Evolutionary conservation across 1,284 basidiomycete genomes (phyloP).

Genomic region (Earliella scabrosa): DNA sequence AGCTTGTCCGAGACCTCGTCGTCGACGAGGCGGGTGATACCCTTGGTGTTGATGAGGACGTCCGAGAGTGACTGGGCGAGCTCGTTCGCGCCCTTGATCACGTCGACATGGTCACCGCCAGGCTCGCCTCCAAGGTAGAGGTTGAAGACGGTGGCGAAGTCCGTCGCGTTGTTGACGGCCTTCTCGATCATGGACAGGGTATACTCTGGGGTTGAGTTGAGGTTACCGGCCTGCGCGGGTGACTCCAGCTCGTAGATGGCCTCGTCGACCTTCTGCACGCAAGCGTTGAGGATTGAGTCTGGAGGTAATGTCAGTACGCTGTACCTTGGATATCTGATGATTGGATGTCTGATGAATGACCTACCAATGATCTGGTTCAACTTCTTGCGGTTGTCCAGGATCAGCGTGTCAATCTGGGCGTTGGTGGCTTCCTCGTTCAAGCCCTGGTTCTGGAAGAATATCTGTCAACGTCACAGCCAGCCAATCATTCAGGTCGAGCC

Average conservation of each 20-base stretch:
- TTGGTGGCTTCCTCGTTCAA: slow-evolving; percentile 89
- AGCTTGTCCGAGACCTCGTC: slow-evolving; percentile 93
- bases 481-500: slow-evolving; percentile 13
- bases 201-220: slow-evolving; percentile 97
- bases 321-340: background rate
- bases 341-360: slow-evolving; percentile 19
- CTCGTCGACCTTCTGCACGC: slow-evolving; percentile 97
- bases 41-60: slow-evolving; percentile 92
- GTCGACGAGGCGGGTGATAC: slow-evolving; percentile 90
- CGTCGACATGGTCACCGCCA: slow-evolving; percentile 95
- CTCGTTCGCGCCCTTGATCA: slow-evolving; percentile 98
- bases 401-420: slow-evolving; percentile 95
- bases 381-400: slow-evolving; percentile 97
- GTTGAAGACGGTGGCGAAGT: slow-evolving; percentile 96
- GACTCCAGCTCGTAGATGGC: slow-evolving; percentile 98
- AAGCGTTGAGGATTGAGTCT: slow-evolving; percentile 98
- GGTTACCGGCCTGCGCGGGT: slow-evolving; percentile 91
- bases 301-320: slow-evolving; percentile 12
- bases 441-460: slow-evolving; percentile 68
- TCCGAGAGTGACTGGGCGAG: slow-evolving; percentile 94
- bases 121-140: slow-evolving; percentile 87
- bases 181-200: slow-evolving; percentile 99
- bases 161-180: slow-evolving; percentile 90
- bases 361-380: slow-evolving; percentile 95
- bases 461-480: slow-evolving; percentile 11